Conservation (phyloP, 2,329 filamentous ascomycete genomes). For the Cercospora nicotianae region DNA sequence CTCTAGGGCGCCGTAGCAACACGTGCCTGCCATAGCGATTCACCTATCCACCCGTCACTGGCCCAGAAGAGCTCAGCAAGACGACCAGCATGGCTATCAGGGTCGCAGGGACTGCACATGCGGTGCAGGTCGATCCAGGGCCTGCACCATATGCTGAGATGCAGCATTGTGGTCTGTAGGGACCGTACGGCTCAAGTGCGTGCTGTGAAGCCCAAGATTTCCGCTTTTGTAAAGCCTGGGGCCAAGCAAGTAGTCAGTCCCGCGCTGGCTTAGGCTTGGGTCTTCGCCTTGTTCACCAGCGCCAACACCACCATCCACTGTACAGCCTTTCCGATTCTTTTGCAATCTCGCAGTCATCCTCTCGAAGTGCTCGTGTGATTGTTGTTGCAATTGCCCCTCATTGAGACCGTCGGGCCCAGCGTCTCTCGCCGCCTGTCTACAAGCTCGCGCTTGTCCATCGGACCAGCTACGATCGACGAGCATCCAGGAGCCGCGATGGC, state of each 20-base stretch:
- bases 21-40: not conserved
- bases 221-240: not conserved
- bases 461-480: not conserved
- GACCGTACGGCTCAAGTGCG: not conserved
- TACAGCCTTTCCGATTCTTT: not conserved
- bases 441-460: not conserved
- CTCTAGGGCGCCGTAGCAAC: not conserved
- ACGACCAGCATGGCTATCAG: not conserved
- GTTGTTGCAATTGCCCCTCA: not conserved
- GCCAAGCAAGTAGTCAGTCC: not conserved
- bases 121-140: not conserved
- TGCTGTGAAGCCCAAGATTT: not conserved
- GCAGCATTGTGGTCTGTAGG: not conserved
- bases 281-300: not conserved
- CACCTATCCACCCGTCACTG: not conserved
- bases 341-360: not conserved
- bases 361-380: not conserved
- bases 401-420: not conserved
- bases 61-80: not conserved
- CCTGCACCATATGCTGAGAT: not conserved
- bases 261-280: not conserved
- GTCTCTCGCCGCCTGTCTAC: not conserved
- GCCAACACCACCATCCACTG: not conserved
- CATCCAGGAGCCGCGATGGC: not conserved
- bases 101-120: not conserved